Evolutionary conservation across 2,329 filamentous ascomycete species (phyloP).

Genomic region (Colletotrichum navitas): DNA sequence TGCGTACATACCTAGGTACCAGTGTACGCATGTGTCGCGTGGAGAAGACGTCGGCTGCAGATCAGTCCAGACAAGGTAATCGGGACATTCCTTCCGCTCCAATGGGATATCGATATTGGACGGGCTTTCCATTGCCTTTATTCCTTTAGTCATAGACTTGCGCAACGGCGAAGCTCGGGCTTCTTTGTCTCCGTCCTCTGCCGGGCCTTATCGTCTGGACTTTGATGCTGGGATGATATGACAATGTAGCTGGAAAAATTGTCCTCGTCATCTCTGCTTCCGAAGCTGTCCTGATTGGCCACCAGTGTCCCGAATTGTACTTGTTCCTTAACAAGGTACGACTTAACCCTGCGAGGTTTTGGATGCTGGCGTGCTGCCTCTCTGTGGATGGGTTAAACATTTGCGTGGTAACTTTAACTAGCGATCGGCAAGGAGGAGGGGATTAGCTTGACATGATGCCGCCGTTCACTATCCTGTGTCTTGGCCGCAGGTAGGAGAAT

Average conservation of each 20-base stretch:
- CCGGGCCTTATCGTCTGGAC: neutral
- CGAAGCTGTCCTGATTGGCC: neutral
- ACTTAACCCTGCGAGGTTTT: neutral
- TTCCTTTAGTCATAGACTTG: neutral
- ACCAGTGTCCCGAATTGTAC: neutral
- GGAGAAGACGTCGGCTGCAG: constrained; percentile 12
- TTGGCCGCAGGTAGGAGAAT: neutral
- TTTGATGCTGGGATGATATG: neutral
- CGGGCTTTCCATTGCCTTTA: neutral
- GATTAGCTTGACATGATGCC: neutral
- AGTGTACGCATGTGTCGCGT: neutral
- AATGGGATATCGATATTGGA: constrained; percentile 2
- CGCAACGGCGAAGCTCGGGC: neutral
- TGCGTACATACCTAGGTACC: neutral
- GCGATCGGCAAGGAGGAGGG: neutral
- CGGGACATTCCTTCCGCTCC: constrained; percentile 2
- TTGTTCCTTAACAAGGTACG: no score
- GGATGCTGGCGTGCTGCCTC: neutral
- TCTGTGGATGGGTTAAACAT: neutral
- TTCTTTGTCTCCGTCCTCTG: constrained; percentile 26
- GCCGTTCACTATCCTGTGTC: neutral
- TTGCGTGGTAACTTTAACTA: neutral
- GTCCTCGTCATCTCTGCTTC: neutral
- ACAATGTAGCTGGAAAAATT: neutral
- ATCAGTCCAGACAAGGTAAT: constrained; percentile 8